Conservation (phyloP, 2,329 filamentous ascomycete genomes). For the Paecilomyces formosus region DNA sequence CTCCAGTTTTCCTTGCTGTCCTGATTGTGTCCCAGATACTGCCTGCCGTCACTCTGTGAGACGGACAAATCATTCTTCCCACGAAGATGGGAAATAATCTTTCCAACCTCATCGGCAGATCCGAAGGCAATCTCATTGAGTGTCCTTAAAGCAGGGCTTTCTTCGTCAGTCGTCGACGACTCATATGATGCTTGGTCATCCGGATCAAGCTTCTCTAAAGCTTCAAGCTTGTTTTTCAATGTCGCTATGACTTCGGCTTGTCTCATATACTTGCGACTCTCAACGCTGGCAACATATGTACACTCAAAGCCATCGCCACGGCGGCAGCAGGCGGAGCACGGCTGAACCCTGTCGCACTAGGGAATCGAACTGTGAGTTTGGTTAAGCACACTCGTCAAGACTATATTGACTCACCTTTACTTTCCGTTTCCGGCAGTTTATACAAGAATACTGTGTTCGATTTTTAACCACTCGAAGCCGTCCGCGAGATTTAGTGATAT, state of each 20-base stretch:
- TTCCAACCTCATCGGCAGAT: not conserved
- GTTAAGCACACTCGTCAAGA: not conserved
- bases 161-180: not conserved
- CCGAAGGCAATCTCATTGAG: not conserved
- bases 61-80: not conserved
- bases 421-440: not conserved
- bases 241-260: not conserved
- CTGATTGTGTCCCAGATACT: not conserved
- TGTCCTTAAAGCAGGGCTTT: not conserved
- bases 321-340: not conserved
- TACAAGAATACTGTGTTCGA: not conserved
- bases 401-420: not conserved
- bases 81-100: not conserved
- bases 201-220: not conserved
- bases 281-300: not conserved
- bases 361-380: not conserved
- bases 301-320: not conserved
- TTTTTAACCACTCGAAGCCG: not conserved
- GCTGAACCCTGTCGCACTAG: not conserved
- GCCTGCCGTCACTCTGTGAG: not conserved
- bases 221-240: not conserved
- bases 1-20: not conserved
- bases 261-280: constrained; percentile 1
- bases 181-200: not conserved
- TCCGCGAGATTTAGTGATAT: not conserved